These are phyloP conservation scores for Kodamaea anthophila DNA, from an alignment of 1,139 yeast species.

Conservation along the genomic window DNA sequence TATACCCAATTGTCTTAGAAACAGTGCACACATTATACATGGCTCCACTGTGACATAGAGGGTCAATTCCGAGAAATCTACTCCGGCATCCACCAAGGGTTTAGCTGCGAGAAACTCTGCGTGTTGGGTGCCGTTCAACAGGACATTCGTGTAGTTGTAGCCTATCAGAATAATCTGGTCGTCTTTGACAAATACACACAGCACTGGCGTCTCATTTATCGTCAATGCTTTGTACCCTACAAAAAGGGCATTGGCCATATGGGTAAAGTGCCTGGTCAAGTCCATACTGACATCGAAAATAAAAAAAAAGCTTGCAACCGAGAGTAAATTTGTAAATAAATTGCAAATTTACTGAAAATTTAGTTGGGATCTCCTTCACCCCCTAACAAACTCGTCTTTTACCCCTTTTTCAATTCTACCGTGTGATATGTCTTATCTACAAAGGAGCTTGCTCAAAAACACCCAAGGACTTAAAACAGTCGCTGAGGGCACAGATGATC, in stretches of 20 bases:
- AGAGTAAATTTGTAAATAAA: neutral
- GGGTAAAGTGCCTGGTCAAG: slow-evolving; percentile 23
- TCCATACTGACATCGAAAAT: too few species aligned
- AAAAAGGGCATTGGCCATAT: slow-evolving; percentile 36
- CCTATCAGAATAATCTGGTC: slow-evolving; percentile 65
- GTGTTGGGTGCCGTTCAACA: slow-evolving; percentile 80
- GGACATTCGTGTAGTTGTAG: slow-evolving; percentile 82
- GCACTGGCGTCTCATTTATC: slow-evolving; percentile 72
- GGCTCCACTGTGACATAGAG: slow-evolving; percentile 96
- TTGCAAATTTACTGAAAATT: neutral
- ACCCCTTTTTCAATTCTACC: too few species aligned
- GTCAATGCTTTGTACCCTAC: slow-evolving; percentile 37
- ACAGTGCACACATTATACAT: slow-evolving; percentile 96
- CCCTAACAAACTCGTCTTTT: too few species aligned
- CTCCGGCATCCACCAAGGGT: slow-evolving; percentile 14
- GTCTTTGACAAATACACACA: slow-evolving; percentile 51
- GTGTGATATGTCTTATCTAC: slow-evolving; percentile 13
- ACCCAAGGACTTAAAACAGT: slow-evolving; percentile 16
- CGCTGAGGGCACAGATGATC: slow-evolving; percentile 6
- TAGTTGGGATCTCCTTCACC: too few species aligned
- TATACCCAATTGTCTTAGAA: slow-evolving; percentile 74
- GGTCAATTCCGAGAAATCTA: slow-evolving; percentile 51
- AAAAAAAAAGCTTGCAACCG: neutral
- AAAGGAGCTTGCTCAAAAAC: slow-evolving; percentile 23
- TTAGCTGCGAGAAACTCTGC: slow-evolving; percentile 75